Percentiles rank a stretch among this genome's conserved stretches.
Conservation (phyloP, 2,329 filamentous ascomycete genomes). For the Chalaropsis ovoidea region DNA sequence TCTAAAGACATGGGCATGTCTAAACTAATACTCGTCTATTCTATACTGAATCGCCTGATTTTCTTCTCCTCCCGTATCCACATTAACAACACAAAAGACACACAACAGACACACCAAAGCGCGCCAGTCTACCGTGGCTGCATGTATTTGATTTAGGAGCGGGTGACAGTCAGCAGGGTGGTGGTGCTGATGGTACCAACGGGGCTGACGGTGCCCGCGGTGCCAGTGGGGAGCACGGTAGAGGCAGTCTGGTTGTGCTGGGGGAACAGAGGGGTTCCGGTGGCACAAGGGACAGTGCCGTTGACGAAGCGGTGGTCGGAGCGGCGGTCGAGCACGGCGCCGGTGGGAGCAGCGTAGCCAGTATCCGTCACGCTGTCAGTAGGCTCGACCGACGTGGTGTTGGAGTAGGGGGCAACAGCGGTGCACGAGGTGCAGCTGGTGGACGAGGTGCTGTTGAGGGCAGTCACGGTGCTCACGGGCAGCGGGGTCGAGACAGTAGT, state of each 20-base stretch:
- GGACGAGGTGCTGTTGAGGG: neutral
- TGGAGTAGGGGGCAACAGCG: neutral
- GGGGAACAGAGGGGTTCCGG: neutral
- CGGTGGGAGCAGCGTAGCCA: constrained; percentile 5
- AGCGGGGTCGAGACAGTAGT: neutral
- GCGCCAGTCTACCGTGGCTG: neutral
- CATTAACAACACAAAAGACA: neutral
- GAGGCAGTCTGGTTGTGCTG: neutral
- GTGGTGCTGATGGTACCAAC: neutral
- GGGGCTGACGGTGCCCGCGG: neutral
- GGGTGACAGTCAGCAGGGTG: neutral
- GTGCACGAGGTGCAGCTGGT: neutral
- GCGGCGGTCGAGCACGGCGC: neutral
- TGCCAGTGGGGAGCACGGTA: neutral
- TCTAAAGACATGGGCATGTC: neutral
- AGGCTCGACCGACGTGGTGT: neutral
- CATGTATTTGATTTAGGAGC: neutral
- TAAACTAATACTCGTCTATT: constrained; percentile 14
- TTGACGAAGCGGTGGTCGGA: neutral
- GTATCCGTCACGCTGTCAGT: neutral
- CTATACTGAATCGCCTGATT: constrained; percentile 1
- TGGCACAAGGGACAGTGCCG: constrained; percentile 1
- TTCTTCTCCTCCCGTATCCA: neutral
- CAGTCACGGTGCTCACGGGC: neutral
- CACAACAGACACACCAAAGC: neutral